Evolutionary conservation across 306 rosid genomes (phyloP).

Genomic region (Oxytropis ochrocephala): DNA sequence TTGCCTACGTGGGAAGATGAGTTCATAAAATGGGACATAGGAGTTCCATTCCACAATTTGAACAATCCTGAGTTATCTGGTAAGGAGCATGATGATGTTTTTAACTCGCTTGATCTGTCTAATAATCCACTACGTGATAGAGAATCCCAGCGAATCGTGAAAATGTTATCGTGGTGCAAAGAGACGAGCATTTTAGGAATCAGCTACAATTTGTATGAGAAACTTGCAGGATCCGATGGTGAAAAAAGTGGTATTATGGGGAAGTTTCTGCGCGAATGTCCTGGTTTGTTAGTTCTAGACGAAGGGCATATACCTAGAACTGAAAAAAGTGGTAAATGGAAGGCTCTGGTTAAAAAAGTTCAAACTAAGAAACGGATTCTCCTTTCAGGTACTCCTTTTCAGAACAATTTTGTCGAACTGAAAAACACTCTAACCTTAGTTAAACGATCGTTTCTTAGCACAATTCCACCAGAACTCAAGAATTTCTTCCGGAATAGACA

Average conservation of each 20-base stretch:
- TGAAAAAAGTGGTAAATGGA: constrained; percentile 21
- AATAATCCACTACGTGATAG: not conserved
- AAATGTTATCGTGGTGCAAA: constrained; percentile 28
- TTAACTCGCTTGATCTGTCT: not conserved
- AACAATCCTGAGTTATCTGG: constrained; percentile 24
- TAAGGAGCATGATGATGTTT: not conserved
- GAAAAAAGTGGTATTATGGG: not conserved
- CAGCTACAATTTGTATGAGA: constrained; percentile 29
- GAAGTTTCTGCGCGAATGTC: constrained; percentile 20
- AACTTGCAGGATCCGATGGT: constrained; percentile 4
- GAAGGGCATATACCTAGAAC: constrained; percentile 41
- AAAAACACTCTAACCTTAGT: constrained; percentile 25
- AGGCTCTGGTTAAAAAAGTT: constrained; percentile 1
- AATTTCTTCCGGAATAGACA: constrained; percentile 26
- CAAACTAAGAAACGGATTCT: constrained; percentile 20
- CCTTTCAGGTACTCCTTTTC: constrained; percentile 43
- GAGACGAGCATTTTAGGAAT: constrained; percentile 27
- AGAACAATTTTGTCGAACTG: constrained; percentile 32
- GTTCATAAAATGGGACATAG: constrained; percentile 28
- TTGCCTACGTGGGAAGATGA: constrained; percentile 40
- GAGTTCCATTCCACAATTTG: constrained; percentile 32
- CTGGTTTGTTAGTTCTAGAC: constrained; percentile 36
- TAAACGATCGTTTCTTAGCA: constrained; percentile 25
- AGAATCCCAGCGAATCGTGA: constrained; percentile 8
- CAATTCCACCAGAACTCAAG: constrained; percentile 7